These are phyloP conservation scores for Neurospora sp. DNA, from an alignment of 2,329 filamentous ascomycete species.

Conservation along the genomic window DNA sequence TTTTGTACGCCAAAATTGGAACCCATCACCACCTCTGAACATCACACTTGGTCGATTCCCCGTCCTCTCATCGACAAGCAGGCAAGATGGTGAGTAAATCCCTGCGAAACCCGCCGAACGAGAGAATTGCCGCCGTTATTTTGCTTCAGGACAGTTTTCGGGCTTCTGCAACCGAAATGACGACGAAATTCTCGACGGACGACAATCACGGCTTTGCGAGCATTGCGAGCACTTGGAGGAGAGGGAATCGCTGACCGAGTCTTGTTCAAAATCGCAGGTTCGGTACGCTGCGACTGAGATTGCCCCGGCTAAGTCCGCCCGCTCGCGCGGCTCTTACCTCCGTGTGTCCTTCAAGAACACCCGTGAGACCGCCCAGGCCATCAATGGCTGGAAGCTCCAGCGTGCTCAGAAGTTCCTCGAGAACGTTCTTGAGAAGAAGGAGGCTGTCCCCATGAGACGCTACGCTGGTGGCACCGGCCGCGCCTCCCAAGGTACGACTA, in stretches of 20 bases:
- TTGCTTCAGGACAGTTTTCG: background rate
- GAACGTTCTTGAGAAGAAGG: constrained; percentile 94
- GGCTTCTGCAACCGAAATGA: background rate
- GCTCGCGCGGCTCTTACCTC: constrained; percentile 96
- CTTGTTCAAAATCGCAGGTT: constrained; percentile 48
- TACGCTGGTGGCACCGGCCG: constrained; percentile 94
- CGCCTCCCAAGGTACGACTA: constrained; percentile 86
- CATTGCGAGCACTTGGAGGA: background rate
- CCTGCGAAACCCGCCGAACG: constrained; percentile 7
- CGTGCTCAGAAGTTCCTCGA: constrained; percentile 94
- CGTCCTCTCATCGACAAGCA: constrained; percentile 41
- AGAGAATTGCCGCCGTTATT: background rate
- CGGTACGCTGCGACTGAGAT: constrained; percentile 93
- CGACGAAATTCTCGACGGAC: constrained; percentile 3
- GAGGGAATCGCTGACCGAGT: constrained; percentile 11
- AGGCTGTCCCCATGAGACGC: constrained; percentile 96
- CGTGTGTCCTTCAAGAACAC: constrained; percentile 99
- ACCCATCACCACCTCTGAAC: constrained; percentile 31
- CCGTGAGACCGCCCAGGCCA: constrained; percentile 97
- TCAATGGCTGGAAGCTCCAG: constrained; percentile 98
- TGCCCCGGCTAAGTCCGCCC: constrained; percentile 83
- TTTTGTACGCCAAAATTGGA: constrained; percentile 19
- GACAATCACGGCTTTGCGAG: constrained; percentile 1
- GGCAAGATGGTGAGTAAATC: constrained; percentile 42
- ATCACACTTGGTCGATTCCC: constrained; percentile 41